Conservation (phyloP, 139 green algal genomes). For the Pleodorina starrii region DNA sequence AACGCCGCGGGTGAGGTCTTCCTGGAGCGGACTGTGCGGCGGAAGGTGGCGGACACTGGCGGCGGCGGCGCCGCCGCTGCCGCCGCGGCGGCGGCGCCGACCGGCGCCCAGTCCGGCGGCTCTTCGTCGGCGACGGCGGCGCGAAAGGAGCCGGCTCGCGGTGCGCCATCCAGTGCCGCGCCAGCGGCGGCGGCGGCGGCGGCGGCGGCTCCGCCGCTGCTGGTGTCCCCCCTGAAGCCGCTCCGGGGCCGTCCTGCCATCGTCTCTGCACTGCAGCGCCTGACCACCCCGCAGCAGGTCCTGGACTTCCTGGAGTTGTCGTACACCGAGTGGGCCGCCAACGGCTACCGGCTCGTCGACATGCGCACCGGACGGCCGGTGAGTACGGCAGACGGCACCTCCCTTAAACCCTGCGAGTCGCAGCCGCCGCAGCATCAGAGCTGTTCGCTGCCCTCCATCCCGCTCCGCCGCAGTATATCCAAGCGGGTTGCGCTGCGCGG, state of each 20-base stretch:
- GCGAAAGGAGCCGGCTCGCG: not conserved
- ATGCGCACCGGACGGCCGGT: slow-evolving; percentile 4
- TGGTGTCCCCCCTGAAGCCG: slow-evolving; percentile 8
- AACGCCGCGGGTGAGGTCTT: slow-evolving; percentile 30
- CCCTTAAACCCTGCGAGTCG: too few species aligned
- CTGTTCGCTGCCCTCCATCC: too few species aligned
- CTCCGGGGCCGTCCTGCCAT: not conserved
- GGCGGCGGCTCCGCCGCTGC: not conserved
- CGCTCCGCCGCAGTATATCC: not conserved
- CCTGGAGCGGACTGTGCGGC: slow-evolving; percentile 9
- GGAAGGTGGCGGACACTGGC: not conserved
- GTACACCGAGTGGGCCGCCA: slow-evolving; percentile 35
- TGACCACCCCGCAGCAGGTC: slow-evolving; percentile 28
- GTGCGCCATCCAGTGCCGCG: too few species aligned
- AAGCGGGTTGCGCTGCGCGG: too few species aligned
- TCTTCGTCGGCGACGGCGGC: not conserved
- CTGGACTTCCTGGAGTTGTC: slow-evolving; percentile 39
- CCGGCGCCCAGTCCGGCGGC: too few species aligned
- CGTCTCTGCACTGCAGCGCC: not conserved
- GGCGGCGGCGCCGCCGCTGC: not conserved
- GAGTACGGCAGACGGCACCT: too few species aligned
- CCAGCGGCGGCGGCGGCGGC: not conserved
- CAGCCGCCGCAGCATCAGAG: too few species aligned
- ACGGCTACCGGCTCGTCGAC: slow-evolving; percentile 36
- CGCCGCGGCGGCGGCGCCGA: not conserved